phyloP scores from a whole-genome alignment of 2,329 filamentous ascomycete genomes.

The Stagonosporopsis chrysanthemi region DNA sequence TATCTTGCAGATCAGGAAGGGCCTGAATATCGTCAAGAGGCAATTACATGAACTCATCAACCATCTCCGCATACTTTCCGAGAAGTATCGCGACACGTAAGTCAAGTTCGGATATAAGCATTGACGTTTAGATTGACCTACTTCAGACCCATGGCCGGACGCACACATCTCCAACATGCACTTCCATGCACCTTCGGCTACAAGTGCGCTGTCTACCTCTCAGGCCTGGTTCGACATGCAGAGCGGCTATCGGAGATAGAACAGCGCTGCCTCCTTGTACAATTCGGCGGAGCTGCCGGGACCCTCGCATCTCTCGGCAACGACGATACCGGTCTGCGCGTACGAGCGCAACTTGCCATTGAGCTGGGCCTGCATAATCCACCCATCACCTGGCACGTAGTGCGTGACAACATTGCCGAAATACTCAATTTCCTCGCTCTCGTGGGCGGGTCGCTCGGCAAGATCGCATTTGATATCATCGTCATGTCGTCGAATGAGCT shows the following conservation, averaged over 20 bases:
- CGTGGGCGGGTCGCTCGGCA: not conserved
- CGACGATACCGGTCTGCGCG: not conserved
- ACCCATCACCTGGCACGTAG: not conserved
- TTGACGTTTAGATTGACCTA: too few species aligned
- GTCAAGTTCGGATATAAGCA: not conserved
- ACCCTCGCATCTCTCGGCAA: not conserved
- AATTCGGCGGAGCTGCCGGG: not conserved
- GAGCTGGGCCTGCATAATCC: not conserved
- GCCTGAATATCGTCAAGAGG: not conserved
- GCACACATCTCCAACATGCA: not conserved
- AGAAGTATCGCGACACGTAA: not conserved
- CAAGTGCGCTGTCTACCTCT: not conserved
- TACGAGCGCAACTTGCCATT: not conserved
- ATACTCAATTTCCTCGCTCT: not conserved
- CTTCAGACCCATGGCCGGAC: not conserved
- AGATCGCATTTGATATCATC: not conserved
- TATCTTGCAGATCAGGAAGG: not conserved
- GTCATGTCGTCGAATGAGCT: not conserved
- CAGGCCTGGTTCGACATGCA: not conserved
- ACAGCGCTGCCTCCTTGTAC: not conserved
- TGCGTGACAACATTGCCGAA: not conserved
- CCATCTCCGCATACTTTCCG: not conserved
- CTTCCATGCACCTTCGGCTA: not conserved
- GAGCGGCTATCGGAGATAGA: not conserved
- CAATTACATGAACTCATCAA: not conserved